A percentile compares a stretch with the other conserved stretches of the same genome.
These are phyloP conservation scores for Marasmius tenuissimus DNA, from an alignment of 1,284 basidiomycete genomes.

Conservation along the genomic window DNA sequence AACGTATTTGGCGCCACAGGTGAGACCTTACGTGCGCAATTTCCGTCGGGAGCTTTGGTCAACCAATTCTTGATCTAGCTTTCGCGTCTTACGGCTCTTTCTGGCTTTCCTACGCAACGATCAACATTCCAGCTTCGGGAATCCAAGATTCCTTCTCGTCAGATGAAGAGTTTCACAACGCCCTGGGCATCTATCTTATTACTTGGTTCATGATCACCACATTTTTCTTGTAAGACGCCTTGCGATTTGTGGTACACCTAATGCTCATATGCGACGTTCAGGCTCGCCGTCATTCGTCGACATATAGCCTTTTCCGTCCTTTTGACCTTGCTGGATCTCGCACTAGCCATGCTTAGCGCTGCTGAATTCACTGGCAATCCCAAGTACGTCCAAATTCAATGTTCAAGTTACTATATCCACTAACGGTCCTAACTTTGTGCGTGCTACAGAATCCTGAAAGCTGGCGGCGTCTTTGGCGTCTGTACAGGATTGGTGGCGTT, in stretches of 20 bases:
- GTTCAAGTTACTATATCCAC: background rate
- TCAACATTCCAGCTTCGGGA: conserved; percentile 63
- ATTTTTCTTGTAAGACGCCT: conserved; percentile 25
- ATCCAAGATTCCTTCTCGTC: conserved; percentile 51
- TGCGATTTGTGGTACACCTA: background rate
- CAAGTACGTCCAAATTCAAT: background rate
- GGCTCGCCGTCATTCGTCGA: conserved; percentile 1
- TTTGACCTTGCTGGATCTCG: background rate
- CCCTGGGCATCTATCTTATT: conserved; percentile 66
- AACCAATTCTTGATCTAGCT: conserved; percentile 31
- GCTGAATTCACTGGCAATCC: background rate
- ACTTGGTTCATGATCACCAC: conserved; percentile 55
- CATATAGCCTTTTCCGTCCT: background rate
- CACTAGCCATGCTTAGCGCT: no score
- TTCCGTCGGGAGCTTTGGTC: no score
- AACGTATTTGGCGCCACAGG: conserved; percentile 71
- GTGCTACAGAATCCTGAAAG: conserved; percentile 41
- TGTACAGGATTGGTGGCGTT: conserved; percentile 68
- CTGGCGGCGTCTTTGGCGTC: conserved; percentile 76
- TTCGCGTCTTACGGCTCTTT: conserved; percentile 74
- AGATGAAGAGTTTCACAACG: conserved; percentile 48
- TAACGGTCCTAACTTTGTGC: background rate
- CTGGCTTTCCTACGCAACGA: conserved; percentile 76
- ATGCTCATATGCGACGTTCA: background rate
- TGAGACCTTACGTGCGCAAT: conserved; percentile 27